Evolutionary conservation across 371 early-diverging fungal genomes (phyloP).

Genomic region (Dichotomocladium elegans): DNA sequence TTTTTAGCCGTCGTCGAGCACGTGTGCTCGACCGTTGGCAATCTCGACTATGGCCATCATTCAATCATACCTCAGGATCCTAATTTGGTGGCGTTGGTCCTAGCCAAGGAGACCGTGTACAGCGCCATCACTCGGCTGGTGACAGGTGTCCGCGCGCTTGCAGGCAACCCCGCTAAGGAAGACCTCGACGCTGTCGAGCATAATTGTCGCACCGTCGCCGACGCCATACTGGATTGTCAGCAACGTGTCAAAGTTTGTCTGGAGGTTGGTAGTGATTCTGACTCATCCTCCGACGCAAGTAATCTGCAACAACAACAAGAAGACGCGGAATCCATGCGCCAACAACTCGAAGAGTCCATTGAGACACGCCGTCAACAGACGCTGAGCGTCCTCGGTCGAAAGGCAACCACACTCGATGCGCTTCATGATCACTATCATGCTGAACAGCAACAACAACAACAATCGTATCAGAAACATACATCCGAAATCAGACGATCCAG

Average conservation of each 20-base stretch:
- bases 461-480: too few relatives aligned
- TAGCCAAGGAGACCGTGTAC: slow-evolving; percentile 45
- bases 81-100: slow-evolving; percentile 28
- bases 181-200: slow-evolving; percentile 20
- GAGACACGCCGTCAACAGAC: slow-evolving; percentile 23
- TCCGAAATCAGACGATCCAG: background rate
- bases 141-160: slow-evolving; percentile 34
- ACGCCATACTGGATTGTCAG: slow-evolving; percentile 29
- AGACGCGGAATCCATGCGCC: slow-evolving; percentile 9
- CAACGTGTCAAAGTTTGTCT: slow-evolving; percentile 21
- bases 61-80: slow-evolving; percentile 38
- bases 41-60: slow-evolving; percentile 22
- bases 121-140: slow-evolving; percentile 43
- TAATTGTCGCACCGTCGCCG: slow-evolving; percentile 29
- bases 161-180: slow-evolving; percentile 10
- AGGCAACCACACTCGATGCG: slow-evolving; percentile 28
- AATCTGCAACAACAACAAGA: slow-evolving; percentile 4
- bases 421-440: slow-evolving; percentile 26
- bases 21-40: slow-evolving; percentile 32
- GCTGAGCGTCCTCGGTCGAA: slow-evolving; percentile 32
- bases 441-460: background rate
- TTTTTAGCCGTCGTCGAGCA: slow-evolving; percentile 38
- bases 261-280: slow-evolving; percentile 2
- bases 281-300: too few relatives aligned
- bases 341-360: slow-evolving; percentile 12